Evolutionary conservation across 805 yeast genomes (phyloP).

Genomic region (Jamesozyma hellenica): DNA sequence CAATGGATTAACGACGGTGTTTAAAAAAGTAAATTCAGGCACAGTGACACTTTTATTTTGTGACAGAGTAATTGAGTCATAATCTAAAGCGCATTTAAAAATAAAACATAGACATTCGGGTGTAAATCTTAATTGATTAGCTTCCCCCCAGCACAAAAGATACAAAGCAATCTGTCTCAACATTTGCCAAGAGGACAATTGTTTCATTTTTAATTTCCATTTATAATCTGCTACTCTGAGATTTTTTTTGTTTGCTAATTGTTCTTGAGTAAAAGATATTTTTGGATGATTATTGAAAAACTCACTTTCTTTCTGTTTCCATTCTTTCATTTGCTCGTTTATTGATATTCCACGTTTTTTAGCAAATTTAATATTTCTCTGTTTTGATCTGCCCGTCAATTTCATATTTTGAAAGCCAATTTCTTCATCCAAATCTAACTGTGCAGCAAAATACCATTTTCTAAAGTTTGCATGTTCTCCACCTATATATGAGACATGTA

Average conservation of each 20-base stretch:
- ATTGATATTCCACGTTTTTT: constrained; percentile 31
- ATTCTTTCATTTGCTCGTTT: constrained; percentile 30
- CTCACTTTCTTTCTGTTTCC: constrained; percentile 39
- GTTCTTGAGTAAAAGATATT: constrained; percentile 49
- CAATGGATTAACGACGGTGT: constrained; percentile 65
- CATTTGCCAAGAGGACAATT: constrained; percentile 44
- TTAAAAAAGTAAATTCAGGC: constrained; percentile 44
- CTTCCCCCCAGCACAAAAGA: constrained; percentile 81
- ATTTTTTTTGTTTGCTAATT: constrained; percentile 55
- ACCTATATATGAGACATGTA: constrained; percentile 88
- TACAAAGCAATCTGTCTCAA: constrained; percentile 61
- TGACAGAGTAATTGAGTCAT: constrained; percentile 42
- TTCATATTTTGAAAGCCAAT: constrained; percentile 49
- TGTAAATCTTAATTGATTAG: constrained; percentile 74
- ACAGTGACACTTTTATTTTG: constrained; percentile 16
- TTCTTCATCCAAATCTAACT: constrained; percentile 63
- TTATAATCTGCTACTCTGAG: constrained; percentile 72
- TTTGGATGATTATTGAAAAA: constrained; percentile 42
- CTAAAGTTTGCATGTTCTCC: constrained; percentile 80
- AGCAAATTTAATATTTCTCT: constrained; percentile 36
- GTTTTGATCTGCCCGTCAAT: constrained; percentile 37
- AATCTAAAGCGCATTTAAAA: constrained; percentile 70
- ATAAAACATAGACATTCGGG: constrained; percentile 84
- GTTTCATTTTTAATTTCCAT: constrained; percentile 62
- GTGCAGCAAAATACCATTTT: constrained; percentile 89